phyloP scores from a whole-genome alignment of 495 filamentous ascomycete species.

The Daldinia bambusicola region DNA sequence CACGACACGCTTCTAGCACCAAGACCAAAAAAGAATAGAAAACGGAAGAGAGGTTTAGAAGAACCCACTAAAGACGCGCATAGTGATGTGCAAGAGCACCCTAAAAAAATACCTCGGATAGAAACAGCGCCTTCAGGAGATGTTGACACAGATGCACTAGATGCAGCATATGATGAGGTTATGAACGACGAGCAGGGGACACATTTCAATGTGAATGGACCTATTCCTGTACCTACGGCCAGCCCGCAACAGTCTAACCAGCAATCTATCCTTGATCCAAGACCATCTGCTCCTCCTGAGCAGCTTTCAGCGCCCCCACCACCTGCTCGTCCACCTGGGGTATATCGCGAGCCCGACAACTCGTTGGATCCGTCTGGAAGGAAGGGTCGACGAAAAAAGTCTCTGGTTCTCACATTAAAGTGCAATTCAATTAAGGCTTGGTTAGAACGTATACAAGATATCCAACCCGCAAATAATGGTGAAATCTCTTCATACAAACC shows the following conservation, averaged over 20 bases:
- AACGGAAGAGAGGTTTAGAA: constrained; percentile 17
- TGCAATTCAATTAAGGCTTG: constrained; percentile 47
- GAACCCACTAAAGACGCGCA: background rate
- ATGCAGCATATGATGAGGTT: background rate
- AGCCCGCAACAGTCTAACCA: background rate
- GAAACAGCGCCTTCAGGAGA: background rate
- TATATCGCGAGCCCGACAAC: constrained; percentile 45
- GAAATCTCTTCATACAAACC: background rate
- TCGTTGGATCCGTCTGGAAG: constrained; percentile 40
- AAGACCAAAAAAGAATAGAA: constrained; percentile 14
- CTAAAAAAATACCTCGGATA: constrained; percentile 27
- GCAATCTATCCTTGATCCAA: background rate
- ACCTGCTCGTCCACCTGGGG: constrained; percentile 34
- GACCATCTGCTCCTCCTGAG: background rate
- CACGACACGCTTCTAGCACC: constrained; percentile 10
- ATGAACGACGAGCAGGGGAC: constrained; percentile 4
- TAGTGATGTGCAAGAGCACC: background rate
- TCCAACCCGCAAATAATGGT: background rate
- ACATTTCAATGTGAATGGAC: background rate
- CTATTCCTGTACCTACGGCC: background rate
- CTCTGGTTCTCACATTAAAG: constrained; percentile 52
- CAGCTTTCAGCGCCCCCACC: constrained; percentile 1
- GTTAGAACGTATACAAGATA: constrained; percentile 8
- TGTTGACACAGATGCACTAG: too few relatives aligned
- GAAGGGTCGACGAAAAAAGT: constrained; percentile 47